These are phyloP conservation scores for Populus euphratica DNA, from an alignment of 345 rosid genomes.

Conservation along the genomic window DNA sequence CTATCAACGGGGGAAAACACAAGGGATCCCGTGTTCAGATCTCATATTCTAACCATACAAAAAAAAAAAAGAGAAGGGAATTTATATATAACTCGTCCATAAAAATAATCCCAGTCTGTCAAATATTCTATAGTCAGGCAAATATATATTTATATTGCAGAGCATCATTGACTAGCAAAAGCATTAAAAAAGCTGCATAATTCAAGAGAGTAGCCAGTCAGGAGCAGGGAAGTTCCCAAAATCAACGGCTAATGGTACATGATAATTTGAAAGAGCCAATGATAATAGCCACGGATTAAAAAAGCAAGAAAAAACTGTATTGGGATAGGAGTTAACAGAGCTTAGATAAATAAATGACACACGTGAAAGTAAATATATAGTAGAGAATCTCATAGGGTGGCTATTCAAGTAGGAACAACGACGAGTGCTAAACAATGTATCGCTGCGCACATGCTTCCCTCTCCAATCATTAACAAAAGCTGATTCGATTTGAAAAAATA, in stretches of 20 bases:
- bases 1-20: background rate
- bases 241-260: background rate
- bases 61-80: no score
- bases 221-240: background rate
- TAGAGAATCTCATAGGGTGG: background rate
- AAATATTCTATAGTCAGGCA: background rate
- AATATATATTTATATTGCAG: background rate
- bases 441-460: conserved; percentile 10
- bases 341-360: background rate
- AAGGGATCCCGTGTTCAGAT: background rate
- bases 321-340: background rate
- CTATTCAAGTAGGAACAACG: background rate
- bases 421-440: background rate
- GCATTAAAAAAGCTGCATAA: background rate
- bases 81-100: no score
- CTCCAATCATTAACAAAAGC: conserved; percentile 3
- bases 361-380: background rate
- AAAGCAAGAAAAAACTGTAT: background rate
- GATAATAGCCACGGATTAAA: background rate
- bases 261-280: background rate
- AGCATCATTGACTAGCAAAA: background rate
- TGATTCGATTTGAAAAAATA: no score
- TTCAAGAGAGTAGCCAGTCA: background rate
- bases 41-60: no score
- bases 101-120: background rate